These are phyloP conservation scores for Colletotrichum shisoi DNA, from an alignment of 2,329 filamentous ascomycete species.

Conservation along the genomic window DNA sequence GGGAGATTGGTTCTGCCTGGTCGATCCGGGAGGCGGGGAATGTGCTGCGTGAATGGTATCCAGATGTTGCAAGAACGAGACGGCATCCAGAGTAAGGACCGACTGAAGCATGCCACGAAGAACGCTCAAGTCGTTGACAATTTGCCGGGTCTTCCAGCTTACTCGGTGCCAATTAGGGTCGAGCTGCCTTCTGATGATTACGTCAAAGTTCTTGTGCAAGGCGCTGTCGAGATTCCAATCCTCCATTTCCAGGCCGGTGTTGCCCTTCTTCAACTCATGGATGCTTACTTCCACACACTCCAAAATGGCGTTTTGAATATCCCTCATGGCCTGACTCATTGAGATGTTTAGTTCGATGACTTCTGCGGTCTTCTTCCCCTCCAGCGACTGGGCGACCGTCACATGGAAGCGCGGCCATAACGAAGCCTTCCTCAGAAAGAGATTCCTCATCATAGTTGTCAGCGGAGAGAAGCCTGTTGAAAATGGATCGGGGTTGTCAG, in stretches of 20 bases:
- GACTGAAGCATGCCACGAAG: conserved; percentile 82
- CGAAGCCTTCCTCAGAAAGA: conserved; percentile 88
- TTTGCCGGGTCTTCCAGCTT: conserved; percentile 93
- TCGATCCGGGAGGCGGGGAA: conserved; percentile 86
- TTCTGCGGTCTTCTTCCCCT: conserved; percentile 91
- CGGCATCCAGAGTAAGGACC: conserved; percentile 85
- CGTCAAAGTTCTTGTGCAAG: conserved; percentile 89
- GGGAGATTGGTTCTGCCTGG: conserved; percentile 85
- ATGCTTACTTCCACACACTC: conserved; percentile 97
- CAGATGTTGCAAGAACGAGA: conserved; percentile 89
- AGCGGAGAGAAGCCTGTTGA: conserved; percentile 87
- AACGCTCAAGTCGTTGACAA: conserved; percentile 86
- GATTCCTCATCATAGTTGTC: conserved; percentile 86
- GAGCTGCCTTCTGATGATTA: conserved; percentile 84
- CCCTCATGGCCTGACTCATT: conserved; percentile 92
- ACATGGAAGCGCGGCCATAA: conserved; percentile 95
- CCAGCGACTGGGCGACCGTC: conserved; percentile 84
- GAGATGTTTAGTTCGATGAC: conserved; percentile 96
- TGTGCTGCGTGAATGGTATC: conserved; percentile 94
- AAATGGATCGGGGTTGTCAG: conserved; percentile 91
- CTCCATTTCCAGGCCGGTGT: conserved; percentile 89
- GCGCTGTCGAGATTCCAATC: conserved; percentile 97
- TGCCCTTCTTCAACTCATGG: conserved; percentile 89
- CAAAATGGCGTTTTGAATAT: conserved; percentile 92
- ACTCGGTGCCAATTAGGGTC: conserved; percentile 98